Base-by-base conservation (phyloP, 352 stramenopile genomes). In the Phytophthora chlamydospora region DNA sequence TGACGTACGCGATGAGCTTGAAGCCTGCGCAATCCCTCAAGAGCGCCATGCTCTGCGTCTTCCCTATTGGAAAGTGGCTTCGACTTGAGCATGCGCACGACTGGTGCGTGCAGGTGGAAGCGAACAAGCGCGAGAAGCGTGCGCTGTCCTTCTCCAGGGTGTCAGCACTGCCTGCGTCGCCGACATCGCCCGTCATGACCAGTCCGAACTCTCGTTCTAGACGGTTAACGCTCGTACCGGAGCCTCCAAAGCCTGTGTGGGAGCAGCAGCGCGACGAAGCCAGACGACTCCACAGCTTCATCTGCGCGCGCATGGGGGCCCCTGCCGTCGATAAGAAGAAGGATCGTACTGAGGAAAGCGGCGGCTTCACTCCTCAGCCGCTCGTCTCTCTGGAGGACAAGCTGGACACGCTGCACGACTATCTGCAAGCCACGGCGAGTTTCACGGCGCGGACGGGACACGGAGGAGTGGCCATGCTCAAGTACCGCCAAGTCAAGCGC, bases 31-130 rank as follows among this genome's bases (percentile, higher is more conserved):
- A 70, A 1, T 41, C 49, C 0, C 63, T 85, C 12, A 77, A 75
- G 43, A 83, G 79, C 14, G 78, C 84, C 0, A 62, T 93, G 49
- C n/a, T 90, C 1, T 93, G 81, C 36, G 67, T 91, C 0, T 33
- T 93, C 7, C 81, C 84, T 0, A 44, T 75, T 2, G 47, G 63
- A 3, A 66, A 82, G 48, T 84, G 70, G 71, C 33, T 91, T 45
- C 66, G 66, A 32, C 65, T 90, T 38, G 78, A 91, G 21, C 71
- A 87, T 44, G 75, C 74, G 16, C 75, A 83, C 56, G 68, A 91
- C 36, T 91, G 67, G 66, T 89, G 81, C 45, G 72, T 90, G n/a
- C 79, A 88, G 41, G 71, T 89, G 8, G 76, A 89, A 58, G 11
- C 58, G 1, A 74, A 74, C 35, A 75, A 78, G 9, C 76, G 66